Conservation (phyloP, 192 early-diverging fungal genomes). For the Spinellus fusiger region DNA sequence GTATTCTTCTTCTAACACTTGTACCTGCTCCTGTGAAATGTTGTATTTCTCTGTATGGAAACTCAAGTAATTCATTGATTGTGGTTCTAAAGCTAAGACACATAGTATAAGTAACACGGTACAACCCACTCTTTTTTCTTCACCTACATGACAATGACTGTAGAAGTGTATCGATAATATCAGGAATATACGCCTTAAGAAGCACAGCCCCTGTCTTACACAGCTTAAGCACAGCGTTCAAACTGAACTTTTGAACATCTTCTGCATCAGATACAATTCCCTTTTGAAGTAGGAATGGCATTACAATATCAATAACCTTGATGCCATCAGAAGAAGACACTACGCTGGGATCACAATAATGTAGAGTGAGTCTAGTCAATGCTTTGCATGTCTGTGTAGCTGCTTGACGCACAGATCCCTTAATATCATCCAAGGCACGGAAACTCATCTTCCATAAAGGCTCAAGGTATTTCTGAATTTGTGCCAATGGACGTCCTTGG, state of each 20-base stretch:
- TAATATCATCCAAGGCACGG: conserved; percentile 88
- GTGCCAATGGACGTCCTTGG: conserved; percentile 57
- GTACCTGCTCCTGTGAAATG: conserved; percentile 83
- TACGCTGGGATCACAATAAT: conserved; percentile 73
- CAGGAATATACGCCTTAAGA: conserved; percentile 66
- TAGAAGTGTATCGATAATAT: conserved; percentile 71
- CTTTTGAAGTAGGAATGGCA: conserved; percentile 79
- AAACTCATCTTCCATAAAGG: conserved; percentile 88
- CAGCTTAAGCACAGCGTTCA: conserved; percentile 76
- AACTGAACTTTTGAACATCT: conserved; percentile 80
- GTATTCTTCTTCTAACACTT: conserved; percentile 18
- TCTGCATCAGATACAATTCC: conserved; percentile 77
- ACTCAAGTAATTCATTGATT: conserved; percentile 74
- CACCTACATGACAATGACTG: conserved; percentile 78
- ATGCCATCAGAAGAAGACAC: conserved; percentile 55
- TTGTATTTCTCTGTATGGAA: conserved; percentile 86
- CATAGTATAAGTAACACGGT: background rate
- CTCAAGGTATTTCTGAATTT: conserved; percentile 72
- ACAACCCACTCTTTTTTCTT: conserved; percentile 33
- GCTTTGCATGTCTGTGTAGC: conserved; percentile 77
- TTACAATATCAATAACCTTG: conserved; percentile 72
- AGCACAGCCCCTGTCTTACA: conserved; percentile 71
- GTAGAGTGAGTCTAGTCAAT: conserved; percentile 74
- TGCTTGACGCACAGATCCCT: conserved; percentile 81
- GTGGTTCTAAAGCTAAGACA: conserved; percentile 32